Evolutionary conservation across 805 yeast species (phyloP), one percentile per base, ranked within the genome.

Genomic region (Yamadazyma takamatsuzukensis): DNA sequence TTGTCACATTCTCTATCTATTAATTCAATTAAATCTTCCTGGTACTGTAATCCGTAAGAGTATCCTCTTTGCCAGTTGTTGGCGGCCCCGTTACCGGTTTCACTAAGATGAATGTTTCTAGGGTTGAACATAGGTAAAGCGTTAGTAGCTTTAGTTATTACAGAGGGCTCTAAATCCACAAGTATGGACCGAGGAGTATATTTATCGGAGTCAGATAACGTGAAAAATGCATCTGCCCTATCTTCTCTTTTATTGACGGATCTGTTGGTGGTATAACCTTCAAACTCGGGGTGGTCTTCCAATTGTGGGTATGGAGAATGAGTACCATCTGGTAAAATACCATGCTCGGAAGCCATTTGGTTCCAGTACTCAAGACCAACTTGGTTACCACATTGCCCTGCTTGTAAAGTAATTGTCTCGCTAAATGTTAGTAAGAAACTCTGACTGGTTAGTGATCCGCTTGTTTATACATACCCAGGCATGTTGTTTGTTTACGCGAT

Each of bases 331-430:
- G 74, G 56, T n/a, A 56, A 45, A 15, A 90, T 80, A 0, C 94
- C 95, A 51, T 90, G 98, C 49, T 90, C 97, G 18, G 68, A 59
- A 26, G 95, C 84, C 34, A 90, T 57, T 54, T 86, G 96, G 29
- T 78, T 71, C 98, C 98, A 93, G 56, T 89, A 90, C 56, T 83
- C 83, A 35, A 84, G 76, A 16, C 97, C 97, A 1, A 90, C 80
- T 54, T 90, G 97, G 59, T 93, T 93, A 37, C 98, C 98, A 64
- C 98, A 93, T 61, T 93, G 98, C 16, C 96, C 95, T 8, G 78
- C 76, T 47, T 82, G 89, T 8, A 83, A 56, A 2, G 89, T 80
- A 25, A 83, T 67, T 3, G 82, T 76, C 54, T 83, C 88, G 7
- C 89, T 64, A 24, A 5, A 5, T 13, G 57, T 53, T 57, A 53